Percentiles rank a stretch among this genome's conserved stretches.
Evolutionary conservation across 225 moss, liverwort and hornwort genomes (phyloP).

Genomic region (Polytrichum formosum): DNA sequence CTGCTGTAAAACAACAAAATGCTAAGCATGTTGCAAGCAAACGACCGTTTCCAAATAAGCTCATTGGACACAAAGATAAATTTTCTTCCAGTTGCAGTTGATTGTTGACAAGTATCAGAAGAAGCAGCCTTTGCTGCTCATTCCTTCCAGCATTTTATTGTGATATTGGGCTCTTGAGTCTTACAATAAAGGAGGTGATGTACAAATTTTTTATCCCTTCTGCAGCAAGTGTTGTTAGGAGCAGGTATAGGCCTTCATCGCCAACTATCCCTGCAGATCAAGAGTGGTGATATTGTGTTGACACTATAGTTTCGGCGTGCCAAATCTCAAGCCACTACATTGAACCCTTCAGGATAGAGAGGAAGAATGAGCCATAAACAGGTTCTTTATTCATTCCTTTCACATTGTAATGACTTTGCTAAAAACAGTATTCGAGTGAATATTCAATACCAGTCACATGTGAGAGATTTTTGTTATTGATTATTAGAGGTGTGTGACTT

Average conservation of each 20-base stretch:
- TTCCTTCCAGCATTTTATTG: neutral
- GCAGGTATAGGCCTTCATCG: neutral
- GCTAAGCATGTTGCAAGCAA: neutral
- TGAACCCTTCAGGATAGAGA: no score
- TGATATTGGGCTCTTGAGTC: neutral
- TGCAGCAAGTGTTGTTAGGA: neutral
- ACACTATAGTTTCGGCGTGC: no score
- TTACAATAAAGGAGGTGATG: conserved; percentile 2
- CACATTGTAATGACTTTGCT: no score
- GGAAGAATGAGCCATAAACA: no score
- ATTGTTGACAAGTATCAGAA: neutral
- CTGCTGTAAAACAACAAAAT: neutral
- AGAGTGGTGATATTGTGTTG: neutral
- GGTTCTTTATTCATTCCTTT: no score
- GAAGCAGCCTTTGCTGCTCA: neutral
- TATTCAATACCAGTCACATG: no score
- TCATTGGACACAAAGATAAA: neutral
- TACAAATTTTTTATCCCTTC: neutral
- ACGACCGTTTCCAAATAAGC: neutral
- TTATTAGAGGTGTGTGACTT: no score
- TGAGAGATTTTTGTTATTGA: no score
- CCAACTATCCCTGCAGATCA: conserved; percentile 4
- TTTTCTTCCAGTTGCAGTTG: no score
- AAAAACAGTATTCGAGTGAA: no score
- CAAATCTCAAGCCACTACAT: no score